Evolutionary conservation across 192 early-diverging fungal species (phyloP).

Genomic region (Podila minutissima): DNA sequence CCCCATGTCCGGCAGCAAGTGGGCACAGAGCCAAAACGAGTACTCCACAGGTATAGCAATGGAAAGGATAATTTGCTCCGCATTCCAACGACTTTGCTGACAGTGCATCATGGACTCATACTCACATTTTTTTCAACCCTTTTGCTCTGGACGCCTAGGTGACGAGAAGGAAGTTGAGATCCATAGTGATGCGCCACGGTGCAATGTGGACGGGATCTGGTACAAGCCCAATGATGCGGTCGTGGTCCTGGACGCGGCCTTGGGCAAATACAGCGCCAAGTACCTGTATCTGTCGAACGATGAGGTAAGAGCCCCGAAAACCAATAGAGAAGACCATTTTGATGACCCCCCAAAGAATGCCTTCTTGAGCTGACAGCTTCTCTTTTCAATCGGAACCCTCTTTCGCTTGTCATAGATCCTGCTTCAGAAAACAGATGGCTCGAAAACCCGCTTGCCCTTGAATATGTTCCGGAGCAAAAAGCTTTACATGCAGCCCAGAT

Average conservation of each 20-base stretch:
- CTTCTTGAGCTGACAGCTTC: too few species aligned
- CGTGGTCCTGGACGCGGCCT: slow-evolving; percentile 38
- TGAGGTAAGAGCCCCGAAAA: slow-evolving; percentile 7
- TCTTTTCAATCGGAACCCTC: too few species aligned
- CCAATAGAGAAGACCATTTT: too few species aligned
- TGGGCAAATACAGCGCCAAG: slow-evolving; percentile 46
- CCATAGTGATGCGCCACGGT: slow-evolving; percentile 31
- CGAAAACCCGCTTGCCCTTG: slow-evolving; percentile 36
- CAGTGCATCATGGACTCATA: too few species aligned
- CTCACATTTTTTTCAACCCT: too few species aligned
- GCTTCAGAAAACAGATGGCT: slow-evolving; percentile 47
- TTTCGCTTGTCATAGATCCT: slow-evolving; percentile 16
- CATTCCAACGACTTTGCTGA: too few species aligned
- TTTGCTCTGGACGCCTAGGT: too few species aligned
- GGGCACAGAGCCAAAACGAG: too few species aligned
- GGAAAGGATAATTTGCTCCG: too few species aligned
- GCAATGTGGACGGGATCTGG: slow-evolving; percentile 46
- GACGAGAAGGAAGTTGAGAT: slow-evolving; percentile 23
- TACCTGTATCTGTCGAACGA: slow-evolving; percentile 26
- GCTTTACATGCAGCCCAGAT: slow-evolving; percentile 44
- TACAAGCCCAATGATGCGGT: slow-evolving; percentile 40
- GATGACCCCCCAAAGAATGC: too few species aligned
- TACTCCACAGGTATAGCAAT: too few species aligned
- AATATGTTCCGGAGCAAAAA: slow-evolving; percentile 32
- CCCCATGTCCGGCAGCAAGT: too few species aligned